Evolutionary conservation across 1,284 basidiomycete genomes (phyloP).

Genomic region (Ceratobasidium theobromae): DNA sequence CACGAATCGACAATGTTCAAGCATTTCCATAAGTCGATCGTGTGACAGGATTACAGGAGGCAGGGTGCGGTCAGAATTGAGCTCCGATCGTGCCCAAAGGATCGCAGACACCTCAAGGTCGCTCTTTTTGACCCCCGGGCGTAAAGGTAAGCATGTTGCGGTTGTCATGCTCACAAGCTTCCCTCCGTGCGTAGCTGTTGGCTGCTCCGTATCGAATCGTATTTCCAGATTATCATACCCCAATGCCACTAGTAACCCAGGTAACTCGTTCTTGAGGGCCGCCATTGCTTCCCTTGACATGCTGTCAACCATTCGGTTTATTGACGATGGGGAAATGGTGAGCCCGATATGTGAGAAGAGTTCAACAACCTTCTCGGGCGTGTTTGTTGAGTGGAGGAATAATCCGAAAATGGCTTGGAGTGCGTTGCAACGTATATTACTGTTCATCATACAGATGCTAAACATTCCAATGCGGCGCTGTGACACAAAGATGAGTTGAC

Average conservation of each 20-base stretch:
- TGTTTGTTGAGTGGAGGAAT: not conserved
- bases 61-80: not conserved
- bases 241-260: not conserved
- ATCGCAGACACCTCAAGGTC: not conserved
- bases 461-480: not conserved
- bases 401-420: not conserved
- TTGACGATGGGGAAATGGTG: not conserved
- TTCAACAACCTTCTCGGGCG: not conserved
- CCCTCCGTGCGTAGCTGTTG: not conserved
- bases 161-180: conserved; percentile 15
- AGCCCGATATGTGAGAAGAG: not conserved
- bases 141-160: not conserved
- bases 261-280: not conserved
- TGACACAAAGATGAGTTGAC: not conserved
- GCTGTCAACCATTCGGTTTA: not conserved
- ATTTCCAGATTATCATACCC: conserved; percentile 29
- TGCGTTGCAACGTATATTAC: conserved; percentile 1
- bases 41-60: not conserved
- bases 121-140: not conserved
- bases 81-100: not conserved
- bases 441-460: conserved; percentile 4
- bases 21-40: not conserved
- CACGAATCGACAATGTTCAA: conserved; percentile 9
- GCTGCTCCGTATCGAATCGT: not conserved
- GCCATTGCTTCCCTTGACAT: not conserved